A percentile compares a stretch with the other conserved stretches of the same genome.
Conservation (phyloP, 305 asterid genomes). For the Striga hermonthica region DNA sequence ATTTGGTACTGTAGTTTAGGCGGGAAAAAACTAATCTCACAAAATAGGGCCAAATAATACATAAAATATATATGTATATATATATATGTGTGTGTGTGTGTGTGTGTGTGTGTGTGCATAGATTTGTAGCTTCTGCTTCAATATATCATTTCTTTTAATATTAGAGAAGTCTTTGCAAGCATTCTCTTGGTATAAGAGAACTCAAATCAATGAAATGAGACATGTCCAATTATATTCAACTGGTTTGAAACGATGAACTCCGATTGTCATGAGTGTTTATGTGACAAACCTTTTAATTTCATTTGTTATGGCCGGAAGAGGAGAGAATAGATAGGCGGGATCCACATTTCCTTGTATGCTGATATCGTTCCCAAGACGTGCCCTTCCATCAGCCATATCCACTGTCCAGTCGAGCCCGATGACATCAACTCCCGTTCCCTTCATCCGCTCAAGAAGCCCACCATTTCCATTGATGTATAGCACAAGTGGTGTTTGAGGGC, state of each 20-base stretch:
- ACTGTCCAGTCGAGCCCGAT: conserved; percentile 93
- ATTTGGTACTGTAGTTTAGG: no score
- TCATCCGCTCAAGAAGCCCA: conserved; percentile 83
- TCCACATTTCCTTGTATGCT: conserved; percentile 90
- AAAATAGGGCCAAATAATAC: no score
- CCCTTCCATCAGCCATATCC: conserved; percentile 85
- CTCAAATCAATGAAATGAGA: not conserved
- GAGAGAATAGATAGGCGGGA: conserved; percentile 75
- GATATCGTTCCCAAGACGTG: conserved; percentile 66
- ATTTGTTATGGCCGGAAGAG: conserved; percentile 68
- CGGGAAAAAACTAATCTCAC: no score
- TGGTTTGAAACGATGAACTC: not conserved
- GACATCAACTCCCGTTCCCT: conserved; percentile 82
- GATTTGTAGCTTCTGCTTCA: not conserved
- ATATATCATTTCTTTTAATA: not conserved
- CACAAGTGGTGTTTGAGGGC: conserved; percentile 85
- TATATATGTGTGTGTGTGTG: no score
- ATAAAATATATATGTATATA: no score
- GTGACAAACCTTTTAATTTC: conserved; percentile 66
- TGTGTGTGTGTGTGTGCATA: no score
- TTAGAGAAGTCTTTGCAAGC: not conserved
- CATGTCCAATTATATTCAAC: not conserved
- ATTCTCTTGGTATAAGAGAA: not conserved
- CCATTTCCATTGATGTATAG: conserved; percentile 91
- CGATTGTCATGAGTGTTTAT: conserved; percentile 15